These are phyloP conservation scores for Elaphomyces granulatus DNA, from an alignment of 495 filamentous ascomycete species.

Conservation along the genomic window DNA sequence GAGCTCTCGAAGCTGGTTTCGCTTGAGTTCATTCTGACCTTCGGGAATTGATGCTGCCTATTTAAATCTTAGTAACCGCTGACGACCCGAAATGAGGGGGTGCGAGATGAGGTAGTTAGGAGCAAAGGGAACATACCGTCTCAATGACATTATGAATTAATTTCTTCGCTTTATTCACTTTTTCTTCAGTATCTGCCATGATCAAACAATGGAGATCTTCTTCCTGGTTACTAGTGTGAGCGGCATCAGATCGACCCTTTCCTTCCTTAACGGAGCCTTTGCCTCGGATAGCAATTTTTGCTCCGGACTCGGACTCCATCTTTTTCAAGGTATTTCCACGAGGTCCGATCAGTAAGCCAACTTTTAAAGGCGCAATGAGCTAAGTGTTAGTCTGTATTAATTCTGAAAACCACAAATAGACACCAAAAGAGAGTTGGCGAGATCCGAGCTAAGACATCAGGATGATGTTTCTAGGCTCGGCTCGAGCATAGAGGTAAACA, in stretches of 20 bases:
- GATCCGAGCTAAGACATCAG: slow-evolving; percentile 35
- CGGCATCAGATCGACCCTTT: slow-evolving; percentile 95
- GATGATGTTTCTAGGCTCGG: slow-evolving; percentile 29
- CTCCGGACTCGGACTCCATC: slow-evolving; percentile 93
- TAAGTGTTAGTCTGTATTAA: slow-evolving; percentile 73
- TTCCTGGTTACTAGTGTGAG: slow-evolving; percentile 98
- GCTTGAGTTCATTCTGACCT: slow-evolving; percentile 95
- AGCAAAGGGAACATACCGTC: slow-evolving; percentile 50
- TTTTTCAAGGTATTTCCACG: slow-evolving; percentile 99
- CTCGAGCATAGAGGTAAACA: slow-evolving; percentile 37
- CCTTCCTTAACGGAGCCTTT: slow-evolving; percentile 99
- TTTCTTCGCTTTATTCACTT: slow-evolving; percentile 96
- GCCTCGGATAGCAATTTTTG: slow-evolving; percentile 97
- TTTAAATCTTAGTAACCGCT: neutral
- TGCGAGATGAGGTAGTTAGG: too few species aligned
- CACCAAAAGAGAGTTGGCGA: slow-evolving; percentile 35
- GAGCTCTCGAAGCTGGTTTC: slow-evolving; percentile 93
- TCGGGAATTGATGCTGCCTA: slow-evolving; percentile 97
- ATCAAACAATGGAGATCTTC: slow-evolving; percentile 98
- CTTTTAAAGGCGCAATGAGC: slow-evolving; percentile 75
- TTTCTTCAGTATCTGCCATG: slow-evolving; percentile 98
- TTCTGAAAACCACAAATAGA: slow-evolving; percentile 4
- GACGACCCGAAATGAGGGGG: neutral
- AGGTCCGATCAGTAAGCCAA: slow-evolving; percentile 98
- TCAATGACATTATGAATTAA: slow-evolving; percentile 96